Conservation (phyloP, 75 land plant species). For the Adiantum capillusveneris region DNA sequence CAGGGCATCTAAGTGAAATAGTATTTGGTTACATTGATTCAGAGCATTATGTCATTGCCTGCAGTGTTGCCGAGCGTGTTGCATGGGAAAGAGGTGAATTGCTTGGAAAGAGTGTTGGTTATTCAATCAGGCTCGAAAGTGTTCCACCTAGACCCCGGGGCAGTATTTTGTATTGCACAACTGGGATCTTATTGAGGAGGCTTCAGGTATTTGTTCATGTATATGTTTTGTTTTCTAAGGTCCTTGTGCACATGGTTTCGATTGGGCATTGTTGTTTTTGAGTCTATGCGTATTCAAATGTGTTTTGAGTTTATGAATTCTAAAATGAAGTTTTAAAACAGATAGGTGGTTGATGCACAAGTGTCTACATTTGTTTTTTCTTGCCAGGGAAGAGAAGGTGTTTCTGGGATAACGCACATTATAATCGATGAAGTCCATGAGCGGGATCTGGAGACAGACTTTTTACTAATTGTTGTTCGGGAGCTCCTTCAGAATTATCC, state of each 20-base stretch:
- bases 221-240: too few relatives aligned
- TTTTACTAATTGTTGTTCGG: conserved; percentile 30
- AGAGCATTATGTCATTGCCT: not conserved
- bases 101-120: conserved; percentile 31
- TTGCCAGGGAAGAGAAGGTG: conserved; percentile 21
- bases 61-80: conserved; percentile 35
- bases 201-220: conserved; percentile 14
- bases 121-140: conserved; percentile 29
- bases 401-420: conserved; percentile 29
- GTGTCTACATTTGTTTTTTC: not conserved
- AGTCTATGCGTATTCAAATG: too few relatives aligned
- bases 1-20: not conserved
- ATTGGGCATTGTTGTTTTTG: too few relatives aligned
- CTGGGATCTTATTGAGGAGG: conserved; percentile 28
- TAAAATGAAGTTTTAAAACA: not conserved
- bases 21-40: not conserved
- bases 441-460: conserved; percentile 31
- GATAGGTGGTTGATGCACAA: not conserved
- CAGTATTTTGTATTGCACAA: conserved; percentile 39
- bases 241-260: too few relatives aligned
- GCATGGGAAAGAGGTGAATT: conserved; percentile 33
- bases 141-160: conserved; percentile 25
- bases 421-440: conserved; percentile 44
- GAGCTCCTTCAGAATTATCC: conserved; percentile 20
- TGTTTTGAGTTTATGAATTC: not conserved